Base-by-base conservation (phyloP, 148 eudicot genomes). In the Chenopodium suecicum region DNA sequence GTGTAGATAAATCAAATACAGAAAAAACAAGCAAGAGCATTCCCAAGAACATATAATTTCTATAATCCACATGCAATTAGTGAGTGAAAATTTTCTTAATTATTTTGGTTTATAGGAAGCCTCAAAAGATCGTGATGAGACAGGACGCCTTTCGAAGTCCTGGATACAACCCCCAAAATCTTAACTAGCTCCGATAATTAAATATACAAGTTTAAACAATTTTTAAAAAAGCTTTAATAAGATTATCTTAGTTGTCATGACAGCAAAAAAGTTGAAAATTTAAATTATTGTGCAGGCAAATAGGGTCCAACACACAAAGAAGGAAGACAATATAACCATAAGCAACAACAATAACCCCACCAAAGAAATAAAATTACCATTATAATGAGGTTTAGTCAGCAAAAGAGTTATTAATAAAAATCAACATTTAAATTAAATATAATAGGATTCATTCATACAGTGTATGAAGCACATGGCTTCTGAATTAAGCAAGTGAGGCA, bases 391-490 rank as follows among this genome's bases (percentile, higher is more conserved):
- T 58, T 17, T 32, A 70, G 75, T 70, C 75, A 58, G 29, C 14
- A 78, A 17, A 50, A 9, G 23, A 27, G 31, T 13, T 37, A 48
- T 1, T 52, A 13, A 74, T 27, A 23, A 14, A 14, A 48, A 4
- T 17, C 22, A 52, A 12, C 19, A 74, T 50, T 74, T 4, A 48
- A 34, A 74, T 27, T 74, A 25, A 48, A 27, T 50, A 50, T 16
- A 2, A 13, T n/a, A 47, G 9, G 1, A 70, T 25, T 56, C 81
- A 70, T 9, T 54, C 68, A 70, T 52, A 41, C 44, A 69, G 73
- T 52, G 48, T 11, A 29, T 66, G 19, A 46, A 70, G 81, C 75
- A 79, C 81, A 79, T 54, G 75, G 75, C 65, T 31, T 68, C 60
- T 48, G 46, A 3, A 17, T 58, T n/a, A 60, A 17, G 37, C 63